Conservation (phyloP, 2,329 filamentous ascomycete genomes). For the Paracorniculantispora psalliotae region DNA sequence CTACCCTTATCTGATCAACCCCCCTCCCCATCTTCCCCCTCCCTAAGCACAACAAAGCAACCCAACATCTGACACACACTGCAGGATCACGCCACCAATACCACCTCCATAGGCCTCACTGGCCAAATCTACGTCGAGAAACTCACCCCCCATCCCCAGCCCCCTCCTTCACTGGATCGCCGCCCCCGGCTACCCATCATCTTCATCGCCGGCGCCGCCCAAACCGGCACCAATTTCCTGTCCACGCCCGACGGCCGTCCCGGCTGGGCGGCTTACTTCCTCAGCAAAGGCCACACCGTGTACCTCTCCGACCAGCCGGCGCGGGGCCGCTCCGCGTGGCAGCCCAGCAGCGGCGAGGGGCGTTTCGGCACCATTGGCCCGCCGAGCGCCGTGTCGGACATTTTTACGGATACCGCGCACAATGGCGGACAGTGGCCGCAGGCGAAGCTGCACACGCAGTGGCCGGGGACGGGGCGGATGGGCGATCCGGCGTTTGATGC, state of each 20-base stretch:
- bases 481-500: conserved; percentile 44
- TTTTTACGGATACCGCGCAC: conserved; percentile 23
- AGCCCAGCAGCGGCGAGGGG: conserved; percentile 19
- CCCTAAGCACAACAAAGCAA: not conserved
- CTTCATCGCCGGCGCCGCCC: conserved; percentile 28
- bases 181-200: conserved; percentile 24
- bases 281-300: conserved; percentile 34
- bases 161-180: conserved; percentile 1
- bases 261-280: conserved; percentile 38
- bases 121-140: conserved; percentile 29
- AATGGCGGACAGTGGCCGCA: conserved; percentile 26
- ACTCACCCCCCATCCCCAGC: conserved; percentile 22
- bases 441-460: conserved; percentile 28
- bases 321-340: conserved; percentile 28
- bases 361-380: conserved; percentile 21
- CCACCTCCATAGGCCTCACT: conserved; percentile 19
- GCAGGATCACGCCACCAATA: conserved; percentile 15
- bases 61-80: not conserved
- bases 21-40: no score
- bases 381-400: conserved; percentile 22
- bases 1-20: not conserved
- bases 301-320: conserved; percentile 36
- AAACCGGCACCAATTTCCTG: conserved; percentile 29
- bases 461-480: conserved; percentile 26
- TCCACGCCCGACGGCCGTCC: conserved; percentile 36